Conservation (phyloP, 1,139 yeast species). For the Debaryomyces sp. region DNA sequence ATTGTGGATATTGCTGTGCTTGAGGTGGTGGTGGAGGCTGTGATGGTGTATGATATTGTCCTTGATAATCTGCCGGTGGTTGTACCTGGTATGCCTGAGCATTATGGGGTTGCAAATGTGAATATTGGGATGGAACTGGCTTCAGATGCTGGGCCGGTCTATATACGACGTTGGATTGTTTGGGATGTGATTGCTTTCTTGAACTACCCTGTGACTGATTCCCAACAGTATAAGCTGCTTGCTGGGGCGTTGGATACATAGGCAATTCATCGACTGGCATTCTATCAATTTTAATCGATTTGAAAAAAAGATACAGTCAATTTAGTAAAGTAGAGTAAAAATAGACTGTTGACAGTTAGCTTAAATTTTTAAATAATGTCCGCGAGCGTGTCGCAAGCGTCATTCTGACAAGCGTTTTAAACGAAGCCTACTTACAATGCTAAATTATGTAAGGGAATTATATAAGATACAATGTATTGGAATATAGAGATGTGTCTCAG, state of each 20-base stretch:
- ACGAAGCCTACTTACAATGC: neutral
- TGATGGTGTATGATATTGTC: conserved; percentile 19
- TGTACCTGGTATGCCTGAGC: conserved; percentile 13
- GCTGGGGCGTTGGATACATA: conserved; percentile 51
- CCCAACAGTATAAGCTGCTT: conserved; percentile 41
- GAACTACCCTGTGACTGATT: conserved; percentile 22
- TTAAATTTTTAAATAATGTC: neutral
- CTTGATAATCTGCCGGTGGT: conserved; percentile 17
- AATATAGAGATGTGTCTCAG: neutral
- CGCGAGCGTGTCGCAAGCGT: conserved; percentile 1
- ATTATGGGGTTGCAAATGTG: conserved; percentile 12
- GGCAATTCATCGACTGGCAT: conserved; percentile 47
- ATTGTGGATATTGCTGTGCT: conserved; percentile 21
- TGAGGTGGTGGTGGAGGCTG: conserved; percentile 17
- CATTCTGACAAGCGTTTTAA: neutral
- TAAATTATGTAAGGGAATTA: neutral
- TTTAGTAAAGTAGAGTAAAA: neutral
- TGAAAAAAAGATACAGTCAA: neutral
- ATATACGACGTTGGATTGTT: conserved; percentile 15
- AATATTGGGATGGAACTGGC: conserved; percentile 17
- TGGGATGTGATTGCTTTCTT: conserved; percentile 14
- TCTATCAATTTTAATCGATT: neutral
- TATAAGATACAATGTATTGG: neutral
- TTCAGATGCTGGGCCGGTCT: conserved; percentile 17
- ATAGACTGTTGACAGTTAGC: conserved; percentile 3